Evolutionary conservation across 2,329 filamentous ascomycete species (phyloP), one percentile per base, ranked within the genome.

Genomic region (Fusarium fracticaudum): DNA sequence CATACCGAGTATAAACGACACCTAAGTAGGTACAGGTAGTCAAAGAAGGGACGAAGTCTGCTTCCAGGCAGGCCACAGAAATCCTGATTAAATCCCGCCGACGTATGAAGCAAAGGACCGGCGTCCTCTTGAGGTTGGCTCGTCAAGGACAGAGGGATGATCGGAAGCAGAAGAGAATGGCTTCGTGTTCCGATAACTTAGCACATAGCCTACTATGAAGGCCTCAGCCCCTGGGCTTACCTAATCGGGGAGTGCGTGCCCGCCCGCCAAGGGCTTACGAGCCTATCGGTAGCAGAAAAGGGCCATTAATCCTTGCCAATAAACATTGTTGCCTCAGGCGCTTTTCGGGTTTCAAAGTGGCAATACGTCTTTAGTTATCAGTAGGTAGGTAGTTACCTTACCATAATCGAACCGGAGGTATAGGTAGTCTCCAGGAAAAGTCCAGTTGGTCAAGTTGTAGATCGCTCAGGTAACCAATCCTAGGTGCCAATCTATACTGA

Each of bases 41-140:
- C 72, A 81, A 80, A 65, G 75, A 82, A 80, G 76, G 73, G 72
- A 80, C 67, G 72, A 72, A 79, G 77, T 82, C 81, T 83, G 81
- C 81, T 80, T 82, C 81, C 81, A 82, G 81, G 81, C 81, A 83
- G 80, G 79, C 79, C 74, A 80, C 71, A 75, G 73, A 75, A 71
- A 66, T 74, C 40, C 74, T 61, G 72, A 78, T 75, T 75, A 77
- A 69, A 71, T 80, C 75, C 77, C 73, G 79, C 77, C 78, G 74
- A 71, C 75, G 70, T 64, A 69, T 47, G 58, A 71, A 72, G 55
- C 78, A 75, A 71, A 76, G 78, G 79, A 79, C 77, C 71, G 72
- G 64, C 73, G 77, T 77, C 78, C 79, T 79, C 60, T 78, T 65
- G 69, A 67, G 60, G 76, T 78, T 64, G 67, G 71, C 51, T 76